phyloP scores from a whole-genome alignment of 768 basidiomycete species.

The Mycena filopes region DNA sequence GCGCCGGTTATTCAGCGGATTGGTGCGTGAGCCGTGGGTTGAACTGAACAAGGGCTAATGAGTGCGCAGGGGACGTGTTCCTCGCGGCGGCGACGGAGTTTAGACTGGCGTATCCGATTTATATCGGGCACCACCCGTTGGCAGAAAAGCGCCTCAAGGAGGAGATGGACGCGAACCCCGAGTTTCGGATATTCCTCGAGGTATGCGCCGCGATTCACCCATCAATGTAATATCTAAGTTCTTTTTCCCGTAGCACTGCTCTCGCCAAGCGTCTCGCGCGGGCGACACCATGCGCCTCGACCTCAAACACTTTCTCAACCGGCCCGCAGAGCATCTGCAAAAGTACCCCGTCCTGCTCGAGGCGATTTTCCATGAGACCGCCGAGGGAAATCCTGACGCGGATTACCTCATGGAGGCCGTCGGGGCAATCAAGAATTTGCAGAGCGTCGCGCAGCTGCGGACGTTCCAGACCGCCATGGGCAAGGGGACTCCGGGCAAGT shows the following conservation, averaged over 20 bases:
- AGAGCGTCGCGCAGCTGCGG: slow-evolving; percentile 81
- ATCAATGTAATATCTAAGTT: too few species aligned
- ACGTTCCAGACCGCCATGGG: slow-evolving; percentile 94
- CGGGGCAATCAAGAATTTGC: slow-evolving; percentile 83
- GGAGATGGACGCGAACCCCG: slow-evolving; percentile 82
- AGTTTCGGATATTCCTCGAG: slow-evolving; percentile 88
- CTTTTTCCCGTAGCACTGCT: slow-evolving; percentile 53
- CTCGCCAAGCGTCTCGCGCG: slow-evolving; percentile 49
- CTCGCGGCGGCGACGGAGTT: slow-evolving; percentile 90
- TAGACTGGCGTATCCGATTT: slow-evolving; percentile 85
- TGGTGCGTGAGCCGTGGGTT: background rate
- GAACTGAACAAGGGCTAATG: background rate
- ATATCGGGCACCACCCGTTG: slow-evolving; percentile 84
- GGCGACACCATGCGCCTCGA: slow-evolving; percentile 58
- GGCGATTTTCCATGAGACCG: slow-evolving; percentile 87
- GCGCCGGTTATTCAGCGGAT: slow-evolving; percentile 77
- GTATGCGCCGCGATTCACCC: slow-evolving; percentile 51
- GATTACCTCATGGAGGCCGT: slow-evolving; percentile 87
- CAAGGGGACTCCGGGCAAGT: slow-evolving; percentile 79
- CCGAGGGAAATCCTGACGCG: slow-evolving; percentile 80
- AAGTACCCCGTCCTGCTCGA: slow-evolving; percentile 88
- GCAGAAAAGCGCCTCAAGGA: slow-evolving; percentile 91
- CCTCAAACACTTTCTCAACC: slow-evolving; percentile 81
- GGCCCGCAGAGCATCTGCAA: slow-evolving; percentile 84
- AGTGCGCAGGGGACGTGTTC: slow-evolving; percentile 84